Percentiles rank a stretch among this genome's conserved stretches.
Evolutionary conservation across 1,139 yeast genomes (phyloP).

Genomic region (Geotrichum restrictum): DNA sequence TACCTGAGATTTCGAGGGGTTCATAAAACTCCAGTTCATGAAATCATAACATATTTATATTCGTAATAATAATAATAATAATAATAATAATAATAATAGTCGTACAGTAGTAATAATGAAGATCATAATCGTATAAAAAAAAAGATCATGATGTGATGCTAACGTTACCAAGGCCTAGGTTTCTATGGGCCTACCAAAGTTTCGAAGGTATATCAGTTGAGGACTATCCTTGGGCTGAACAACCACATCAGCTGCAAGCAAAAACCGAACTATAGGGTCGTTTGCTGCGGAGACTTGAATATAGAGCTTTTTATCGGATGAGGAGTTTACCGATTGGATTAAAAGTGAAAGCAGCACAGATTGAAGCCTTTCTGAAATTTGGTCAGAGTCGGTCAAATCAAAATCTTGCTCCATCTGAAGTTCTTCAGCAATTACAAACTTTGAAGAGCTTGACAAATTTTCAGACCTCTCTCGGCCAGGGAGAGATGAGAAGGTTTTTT

Average conservation of each 20-base stretch:
- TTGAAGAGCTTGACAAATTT: neutral
- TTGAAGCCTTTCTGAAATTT: conserved; percentile 3
- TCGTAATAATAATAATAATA: neutral
- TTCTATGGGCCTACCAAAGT: neutral
- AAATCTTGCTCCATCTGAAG: neutral
- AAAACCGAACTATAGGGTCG: neutral
- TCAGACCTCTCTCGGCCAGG: neutral
- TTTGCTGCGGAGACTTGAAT: neutral
- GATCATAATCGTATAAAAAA: neutral
- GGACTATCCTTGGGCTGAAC: neutral
- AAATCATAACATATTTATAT: neutral
- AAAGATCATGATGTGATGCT: neutral
- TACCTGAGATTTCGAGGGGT: too few relatives aligned
- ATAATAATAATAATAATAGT: neutral
- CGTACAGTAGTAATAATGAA: neutral
- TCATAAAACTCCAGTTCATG: too few relatives aligned
- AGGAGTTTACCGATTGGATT: neutral
- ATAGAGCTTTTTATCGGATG: neutral
- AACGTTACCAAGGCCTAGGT: too few relatives aligned
- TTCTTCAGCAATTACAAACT: neutral
- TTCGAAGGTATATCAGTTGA: conserved; percentile 1
- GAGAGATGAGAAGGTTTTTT: neutral
- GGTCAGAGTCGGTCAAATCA: neutral
- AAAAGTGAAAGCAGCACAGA: neutral
- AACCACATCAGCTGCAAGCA: conserved; percentile 6